Conservation (phyloP, 768 basidiomycete genomes). For the Naganishia vaughanmartiniae region DNA sequence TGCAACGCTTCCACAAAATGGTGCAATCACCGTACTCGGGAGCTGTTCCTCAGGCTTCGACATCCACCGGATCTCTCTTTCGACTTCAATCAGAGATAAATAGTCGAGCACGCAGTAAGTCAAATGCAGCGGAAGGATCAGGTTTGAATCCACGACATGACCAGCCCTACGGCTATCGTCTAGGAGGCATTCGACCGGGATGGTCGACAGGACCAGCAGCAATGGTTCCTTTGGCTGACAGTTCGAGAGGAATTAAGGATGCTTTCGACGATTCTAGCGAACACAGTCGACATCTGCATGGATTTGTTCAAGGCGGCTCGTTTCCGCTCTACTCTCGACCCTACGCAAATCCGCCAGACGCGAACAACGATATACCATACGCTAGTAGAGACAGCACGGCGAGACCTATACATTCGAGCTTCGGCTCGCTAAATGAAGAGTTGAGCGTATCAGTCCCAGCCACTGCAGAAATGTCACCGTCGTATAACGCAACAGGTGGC, state of each 20-base stretch:
- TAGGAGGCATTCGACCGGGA: constrained; percentile 13
- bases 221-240: constrained; percentile 4
- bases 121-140: constrained; percentile 6
- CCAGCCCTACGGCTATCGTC: constrained; percentile 14
- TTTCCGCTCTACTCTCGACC: constrained; percentile 12
- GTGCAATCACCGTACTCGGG: constrained; percentile 25
- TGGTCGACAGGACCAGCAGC: constrained; percentile 4
- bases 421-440: neutral
- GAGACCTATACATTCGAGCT: too few relatives aligned
- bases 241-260: neutral
- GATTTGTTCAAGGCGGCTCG: constrained; percentile 13
- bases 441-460: neutral
- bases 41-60: constrained; percentile 22
- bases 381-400: neutral
- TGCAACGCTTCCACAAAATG: neutral
- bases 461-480: neutral
- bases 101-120: constrained; percentile 23
- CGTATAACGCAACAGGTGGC: neutral
- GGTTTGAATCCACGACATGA: neutral
- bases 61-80: constrained; percentile 27
- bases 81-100: constrained; percentile 22
- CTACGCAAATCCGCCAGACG: neutral
- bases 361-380: neutral
- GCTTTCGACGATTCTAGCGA: neutral
- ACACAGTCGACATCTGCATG: neutral